Conservation (phyloP, 1,284 basidiomycete genomes). For the Xerocomus amazonicus region DNA sequence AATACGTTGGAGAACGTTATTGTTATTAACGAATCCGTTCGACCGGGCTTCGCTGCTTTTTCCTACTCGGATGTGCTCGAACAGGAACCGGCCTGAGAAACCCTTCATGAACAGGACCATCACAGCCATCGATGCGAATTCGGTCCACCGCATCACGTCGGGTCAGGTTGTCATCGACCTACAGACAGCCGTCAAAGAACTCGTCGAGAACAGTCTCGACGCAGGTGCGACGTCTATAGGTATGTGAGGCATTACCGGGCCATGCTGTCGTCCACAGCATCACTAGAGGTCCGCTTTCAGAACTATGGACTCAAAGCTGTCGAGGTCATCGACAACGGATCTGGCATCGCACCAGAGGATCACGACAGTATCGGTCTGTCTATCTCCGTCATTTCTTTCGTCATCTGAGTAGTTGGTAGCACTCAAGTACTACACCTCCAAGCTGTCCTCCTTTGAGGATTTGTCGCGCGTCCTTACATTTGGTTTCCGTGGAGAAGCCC, state of each 20-base stretch:
- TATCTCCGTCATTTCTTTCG: background rate
- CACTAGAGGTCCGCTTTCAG: constrained; percentile 86
- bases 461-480: constrained; percentile 68
- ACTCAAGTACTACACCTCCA: constrained; percentile 9
- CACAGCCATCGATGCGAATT: constrained; percentile 45
- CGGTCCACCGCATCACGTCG: constrained; percentile 52
- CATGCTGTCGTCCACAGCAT: background rate
- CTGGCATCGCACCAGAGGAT: constrained; percentile 39
- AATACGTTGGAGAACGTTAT: background rate
- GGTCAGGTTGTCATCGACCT: constrained; percentile 90
- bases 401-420: background rate
- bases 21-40: background rate
- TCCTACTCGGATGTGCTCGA: background rate
- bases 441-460: constrained; percentile 4
- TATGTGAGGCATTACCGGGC: constrained; percentile 23
- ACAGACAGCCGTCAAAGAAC: constrained; percentile 94
- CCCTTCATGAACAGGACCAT: constrained; percentile 6
- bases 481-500: constrained; percentile 95
- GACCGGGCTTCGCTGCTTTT: no score
- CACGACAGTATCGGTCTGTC: constrained; percentile 74
- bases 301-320: constrained; percentile 84
- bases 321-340: constrained; percentile 93
- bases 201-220: constrained; percentile 95
- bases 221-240: constrained; percentile 87
- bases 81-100: constrained; percentile 2